Percentiles rank a stretch among this genome's conserved stretches.
Evolutionary conservation across 2,329 filamentous ascomycete genomes (phyloP).

Genomic region (Epicoccum sorghinum): DNA sequence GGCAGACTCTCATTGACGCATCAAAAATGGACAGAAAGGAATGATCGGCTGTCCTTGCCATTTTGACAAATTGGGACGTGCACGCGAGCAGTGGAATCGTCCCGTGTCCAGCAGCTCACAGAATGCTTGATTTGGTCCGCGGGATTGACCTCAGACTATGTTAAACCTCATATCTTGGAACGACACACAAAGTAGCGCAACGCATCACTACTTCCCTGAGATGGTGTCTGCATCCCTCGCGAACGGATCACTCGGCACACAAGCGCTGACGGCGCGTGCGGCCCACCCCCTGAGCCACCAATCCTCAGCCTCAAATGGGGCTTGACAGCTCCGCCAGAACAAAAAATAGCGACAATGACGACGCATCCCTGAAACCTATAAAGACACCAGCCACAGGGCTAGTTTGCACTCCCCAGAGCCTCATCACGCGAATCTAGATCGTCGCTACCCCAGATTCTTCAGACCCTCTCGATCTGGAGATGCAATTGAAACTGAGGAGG

Average conservation of each 20-base stretch:
- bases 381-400: slow-evolving; percentile 17
- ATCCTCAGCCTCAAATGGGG: slow-evolving; percentile 24
- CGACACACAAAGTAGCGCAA: too few species aligned
- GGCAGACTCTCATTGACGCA: background rate
- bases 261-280: slow-evolving; percentile 20
- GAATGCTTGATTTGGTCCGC: too few species aligned
- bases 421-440: slow-evolving; percentile 1
- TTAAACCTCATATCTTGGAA: too few species aligned
- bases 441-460: slow-evolving; percentile 2
- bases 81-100: background rate
- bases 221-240: background rate
- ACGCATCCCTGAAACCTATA: slow-evolving; percentile 17
- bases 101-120: background rate
- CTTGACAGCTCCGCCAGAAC: slow-evolving; percentile 13
- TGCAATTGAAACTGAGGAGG: slow-evolving; percentile 32
- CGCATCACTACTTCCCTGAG: too few species aligned
- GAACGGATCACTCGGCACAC: slow-evolving; percentile 25
- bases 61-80: slow-evolving; percentile 6
- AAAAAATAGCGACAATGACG: slow-evolving; percentile 12
- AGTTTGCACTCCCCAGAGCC: slow-evolving; percentile 2
- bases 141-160: too few species aligned
- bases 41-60: background rate
- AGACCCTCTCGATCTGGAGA: slow-evolving; percentile 10
- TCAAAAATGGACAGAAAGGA: background rate
- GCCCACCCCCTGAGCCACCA: slow-evolving; percentile 23